Evolutionary conservation across 148 eudicot genomes (phyloP).

Genomic region (Nepenthes mirabilis): DNA sequence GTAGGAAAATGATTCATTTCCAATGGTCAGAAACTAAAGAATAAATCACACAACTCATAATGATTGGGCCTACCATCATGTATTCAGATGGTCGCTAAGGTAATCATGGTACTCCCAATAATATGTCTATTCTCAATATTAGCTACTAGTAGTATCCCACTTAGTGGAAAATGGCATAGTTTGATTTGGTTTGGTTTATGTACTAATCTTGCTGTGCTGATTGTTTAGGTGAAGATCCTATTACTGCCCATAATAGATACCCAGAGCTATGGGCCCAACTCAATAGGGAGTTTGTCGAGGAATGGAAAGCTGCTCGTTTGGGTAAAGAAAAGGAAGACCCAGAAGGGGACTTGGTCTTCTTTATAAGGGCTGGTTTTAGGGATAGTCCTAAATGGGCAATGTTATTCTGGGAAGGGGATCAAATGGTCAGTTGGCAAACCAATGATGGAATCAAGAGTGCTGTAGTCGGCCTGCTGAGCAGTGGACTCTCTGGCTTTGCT

Average conservation of each 20-base stretch:
- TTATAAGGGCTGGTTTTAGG: constrained; percentile 95
- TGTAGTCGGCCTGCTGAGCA: constrained; percentile 80
- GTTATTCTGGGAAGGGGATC: constrained; percentile 99
- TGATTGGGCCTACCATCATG: too few species aligned
- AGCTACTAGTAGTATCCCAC: too few species aligned
- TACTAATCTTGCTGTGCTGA: not conserved
- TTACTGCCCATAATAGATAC: constrained; percentile 89
- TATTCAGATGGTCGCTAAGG: too few species aligned
- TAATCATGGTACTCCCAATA: too few species aligned
- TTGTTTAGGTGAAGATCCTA: constrained; percentile 80
- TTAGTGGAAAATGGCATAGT: too few species aligned
- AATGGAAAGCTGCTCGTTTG: constrained; percentile 43
- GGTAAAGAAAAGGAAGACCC: constrained; percentile 51
- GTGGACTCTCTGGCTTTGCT: constrained; percentile 86
- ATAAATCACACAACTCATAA: too few species aligned
- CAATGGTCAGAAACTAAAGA: too few species aligned
- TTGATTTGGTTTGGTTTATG: too few species aligned
- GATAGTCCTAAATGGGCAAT: constrained; percentile 93
- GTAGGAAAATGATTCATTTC: too few species aligned
- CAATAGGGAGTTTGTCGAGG: constrained; percentile 81
- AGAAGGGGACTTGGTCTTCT: constrained; percentile 71
- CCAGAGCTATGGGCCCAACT: constrained; percentile 94
- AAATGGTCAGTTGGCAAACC: constrained; percentile 98
- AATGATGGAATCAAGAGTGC: constrained; percentile 95
- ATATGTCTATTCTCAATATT: too few species aligned